phyloP scores from a whole-genome alignment of 2,329 filamentous ascomycete species.

The Penicillium sp. region DNA sequence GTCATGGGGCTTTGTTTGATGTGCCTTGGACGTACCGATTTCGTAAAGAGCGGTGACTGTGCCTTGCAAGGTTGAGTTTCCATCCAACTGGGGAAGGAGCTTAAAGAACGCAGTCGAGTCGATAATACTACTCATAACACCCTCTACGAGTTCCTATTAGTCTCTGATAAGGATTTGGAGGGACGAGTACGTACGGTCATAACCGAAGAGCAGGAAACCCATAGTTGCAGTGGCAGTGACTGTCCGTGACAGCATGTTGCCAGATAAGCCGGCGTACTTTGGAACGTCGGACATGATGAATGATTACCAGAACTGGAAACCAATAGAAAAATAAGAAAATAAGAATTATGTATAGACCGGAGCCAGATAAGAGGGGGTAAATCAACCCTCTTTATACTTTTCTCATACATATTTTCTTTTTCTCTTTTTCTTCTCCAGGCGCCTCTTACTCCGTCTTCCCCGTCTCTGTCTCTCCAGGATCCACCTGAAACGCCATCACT shows the following conservation, averaged over 20 bases:
- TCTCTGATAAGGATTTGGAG: neutral
- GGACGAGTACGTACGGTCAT: constrained; percentile 4
- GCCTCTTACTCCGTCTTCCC: neutral
- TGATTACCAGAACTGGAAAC: neutral
- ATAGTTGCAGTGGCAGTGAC: constrained; percentile 65
- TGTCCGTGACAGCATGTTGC: constrained; percentile 56
- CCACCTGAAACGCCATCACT: neutral
- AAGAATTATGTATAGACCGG: neutral
- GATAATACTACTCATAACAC: constrained; percentile 44
- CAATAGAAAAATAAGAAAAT: neutral
- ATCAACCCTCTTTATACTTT: neutral
- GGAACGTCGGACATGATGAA: neutral
- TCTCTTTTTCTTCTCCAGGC: neutral
- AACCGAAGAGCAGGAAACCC: constrained; percentile 51
- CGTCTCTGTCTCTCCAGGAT: neutral
- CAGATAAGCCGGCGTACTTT: constrained; percentile 56
- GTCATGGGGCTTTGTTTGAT: neutral
- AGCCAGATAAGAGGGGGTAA: neutral
- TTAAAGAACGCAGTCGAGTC: constrained; percentile 31
- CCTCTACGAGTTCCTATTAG: constrained; percentile 17
- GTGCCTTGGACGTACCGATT: neutral
- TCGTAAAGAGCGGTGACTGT: constrained; percentile 35
- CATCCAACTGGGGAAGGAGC: constrained; percentile 36
- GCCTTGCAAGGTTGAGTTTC: constrained; percentile 42
- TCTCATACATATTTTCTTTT: neutral